A percentile compares a stretch with the other conserved stretches of the same genome.
Conservation (phyloP, 768 basidiomycete genomes). For the Xanthoconium stramineum region DNA sequence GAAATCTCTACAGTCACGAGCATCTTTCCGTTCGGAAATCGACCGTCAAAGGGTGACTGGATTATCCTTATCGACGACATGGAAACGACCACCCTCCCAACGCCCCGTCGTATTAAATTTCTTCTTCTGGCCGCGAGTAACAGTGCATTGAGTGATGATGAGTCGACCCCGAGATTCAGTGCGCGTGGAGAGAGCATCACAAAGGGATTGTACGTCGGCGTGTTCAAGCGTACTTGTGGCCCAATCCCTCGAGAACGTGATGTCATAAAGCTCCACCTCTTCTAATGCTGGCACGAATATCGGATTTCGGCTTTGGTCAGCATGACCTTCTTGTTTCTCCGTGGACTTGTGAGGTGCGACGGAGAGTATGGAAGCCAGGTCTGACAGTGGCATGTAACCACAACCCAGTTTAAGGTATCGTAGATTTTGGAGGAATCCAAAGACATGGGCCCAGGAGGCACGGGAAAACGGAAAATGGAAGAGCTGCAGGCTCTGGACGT, state of each 20-base stretch:
- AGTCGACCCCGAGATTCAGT: not conserved
- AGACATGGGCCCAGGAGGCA: not conserved
- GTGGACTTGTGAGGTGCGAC: not conserved
- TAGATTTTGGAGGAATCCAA: not conserved
- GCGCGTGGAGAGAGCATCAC: not conserved
- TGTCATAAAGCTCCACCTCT: not conserved
- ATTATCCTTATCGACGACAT: too few species aligned
- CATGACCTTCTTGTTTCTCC: not conserved
- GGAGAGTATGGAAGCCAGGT: not conserved
- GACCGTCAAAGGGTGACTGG: too few species aligned
- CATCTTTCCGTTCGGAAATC: too few species aligned
- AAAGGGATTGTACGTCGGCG: not conserved
- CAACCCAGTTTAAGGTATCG: not conserved
- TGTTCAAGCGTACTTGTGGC: not conserved
- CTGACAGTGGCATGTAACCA: not conserved
- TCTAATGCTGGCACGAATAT: not conserved
- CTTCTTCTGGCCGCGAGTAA: too few species aligned
- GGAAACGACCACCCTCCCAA: too few species aligned
- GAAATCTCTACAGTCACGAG: too few species aligned
- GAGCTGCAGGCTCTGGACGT: not conserved
- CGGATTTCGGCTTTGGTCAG: not conserved
- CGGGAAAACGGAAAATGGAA: not conserved
- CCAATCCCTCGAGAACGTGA: not conserved
- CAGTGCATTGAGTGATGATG: not conserved
- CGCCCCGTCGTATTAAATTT: too few species aligned